Conservation (phyloP, 2,329 filamentous ascomycete genomes). For the Hortaea werneckii region DNA sequence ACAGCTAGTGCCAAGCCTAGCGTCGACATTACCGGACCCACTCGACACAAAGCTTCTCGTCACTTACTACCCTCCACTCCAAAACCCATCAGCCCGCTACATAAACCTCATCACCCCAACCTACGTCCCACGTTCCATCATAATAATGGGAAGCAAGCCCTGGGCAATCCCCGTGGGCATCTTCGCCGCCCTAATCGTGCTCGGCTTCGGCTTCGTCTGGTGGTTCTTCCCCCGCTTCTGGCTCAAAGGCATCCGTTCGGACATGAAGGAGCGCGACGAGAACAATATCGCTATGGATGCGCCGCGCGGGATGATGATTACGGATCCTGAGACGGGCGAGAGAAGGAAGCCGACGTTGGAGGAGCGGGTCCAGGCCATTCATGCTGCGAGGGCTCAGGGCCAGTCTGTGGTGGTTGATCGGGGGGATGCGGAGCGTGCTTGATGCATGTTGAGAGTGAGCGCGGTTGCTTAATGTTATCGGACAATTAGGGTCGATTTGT, state of each 20-base stretch:
- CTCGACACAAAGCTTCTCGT: too few species aligned
- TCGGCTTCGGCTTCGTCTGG: constrained; percentile 17
- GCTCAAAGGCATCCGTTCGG: constrained; percentile 12
- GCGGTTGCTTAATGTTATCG: too few species aligned
- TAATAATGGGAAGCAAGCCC: not conserved
- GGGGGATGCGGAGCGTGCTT: too few species aligned
- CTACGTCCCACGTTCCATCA: not conserved
- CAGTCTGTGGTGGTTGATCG: not conserved
- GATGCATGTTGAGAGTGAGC: too few species aligned
- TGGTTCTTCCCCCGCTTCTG: constrained; percentile 21
- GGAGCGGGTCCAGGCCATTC: not conserved
- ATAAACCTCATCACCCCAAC: not conserved
- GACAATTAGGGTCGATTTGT: too few species aligned
- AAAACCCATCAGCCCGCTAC: too few species aligned
- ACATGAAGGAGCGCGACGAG: constrained; percentile 8
- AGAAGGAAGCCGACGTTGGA: not conserved
- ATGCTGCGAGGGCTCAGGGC: not conserved
- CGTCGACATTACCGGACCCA: too few species aligned
- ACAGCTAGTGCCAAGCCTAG: too few species aligned
- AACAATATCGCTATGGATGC: constrained; percentile 1
- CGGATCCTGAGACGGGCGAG: not conserved
- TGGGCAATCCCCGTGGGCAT: constrained; percentile 17
- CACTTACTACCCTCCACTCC: too few species aligned
- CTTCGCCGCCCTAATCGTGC: constrained; percentile 13
- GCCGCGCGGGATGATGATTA: not conserved